Percentiles rank a stretch among this genome's conserved stretches.
These are phyloP conservation scores for Yamadazyma atmosphaerica DNA, from an alignment of 1,139 yeast genomes.

Conservation along the genomic window DNA sequence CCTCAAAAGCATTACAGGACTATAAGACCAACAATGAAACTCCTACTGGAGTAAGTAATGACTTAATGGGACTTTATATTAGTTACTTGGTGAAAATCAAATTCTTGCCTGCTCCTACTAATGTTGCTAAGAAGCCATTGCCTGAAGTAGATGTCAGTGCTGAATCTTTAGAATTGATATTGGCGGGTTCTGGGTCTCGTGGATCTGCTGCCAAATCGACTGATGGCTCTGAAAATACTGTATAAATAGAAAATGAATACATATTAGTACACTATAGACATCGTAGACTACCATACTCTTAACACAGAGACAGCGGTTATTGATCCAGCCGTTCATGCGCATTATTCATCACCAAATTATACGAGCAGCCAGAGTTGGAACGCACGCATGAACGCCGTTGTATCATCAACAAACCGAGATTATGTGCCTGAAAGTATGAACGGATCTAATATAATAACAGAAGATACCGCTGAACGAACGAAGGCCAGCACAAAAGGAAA, in stretches of 20 bases:
- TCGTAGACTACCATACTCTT: too few species aligned
- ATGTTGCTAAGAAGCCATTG: conserved; percentile 40
- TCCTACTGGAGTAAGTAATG: conserved; percentile 71
- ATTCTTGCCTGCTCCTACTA: conserved; percentile 64
- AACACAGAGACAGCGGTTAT: too few species aligned
- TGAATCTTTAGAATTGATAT: conserved; percentile 63
- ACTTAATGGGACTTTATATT: conserved; percentile 72
- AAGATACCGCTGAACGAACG: neutral
- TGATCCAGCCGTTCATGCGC: neutral
- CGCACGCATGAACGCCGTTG: too few species aligned
- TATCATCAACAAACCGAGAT: neutral
- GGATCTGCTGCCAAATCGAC: conserved; percentile 49
- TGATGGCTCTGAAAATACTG: too few species aligned
- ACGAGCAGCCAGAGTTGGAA: too few species aligned
- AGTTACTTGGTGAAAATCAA: conserved; percentile 79
- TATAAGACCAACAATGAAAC: conserved; percentile 58
- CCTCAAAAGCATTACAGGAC: conserved; percentile 56
- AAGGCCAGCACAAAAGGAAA: neutral
- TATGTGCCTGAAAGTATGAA: neutral
- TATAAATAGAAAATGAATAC: neutral
- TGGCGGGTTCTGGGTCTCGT: conserved; percentile 91
- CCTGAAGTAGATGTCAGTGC: conserved; percentile 59
- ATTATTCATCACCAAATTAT: neutral
- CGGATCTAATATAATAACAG: neutral
- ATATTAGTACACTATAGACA: too few species aligned